Evolutionary conservation across 768 basidiomycete genomes (phyloP).

Genomic region (Leccinellum rugosiceps): DNA sequence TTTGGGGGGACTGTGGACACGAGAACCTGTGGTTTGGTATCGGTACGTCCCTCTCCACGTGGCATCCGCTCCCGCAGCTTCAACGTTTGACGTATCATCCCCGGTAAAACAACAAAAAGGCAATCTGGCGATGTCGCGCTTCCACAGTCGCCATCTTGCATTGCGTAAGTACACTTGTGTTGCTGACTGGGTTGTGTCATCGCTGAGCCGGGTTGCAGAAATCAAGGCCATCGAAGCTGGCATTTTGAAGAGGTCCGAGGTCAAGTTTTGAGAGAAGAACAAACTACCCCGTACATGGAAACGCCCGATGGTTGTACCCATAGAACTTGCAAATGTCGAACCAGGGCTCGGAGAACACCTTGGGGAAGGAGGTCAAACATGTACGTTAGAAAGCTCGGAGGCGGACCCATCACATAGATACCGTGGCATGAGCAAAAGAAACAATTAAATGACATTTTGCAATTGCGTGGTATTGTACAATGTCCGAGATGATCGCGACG

Average conservation of each 20-base stretch:
- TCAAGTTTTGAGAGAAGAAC: constrained; percentile 13
- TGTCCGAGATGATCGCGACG: background rate
- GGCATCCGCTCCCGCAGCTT: background rate
- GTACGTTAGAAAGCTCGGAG: background rate
- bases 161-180: constrained; percentile 23
- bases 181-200: background rate
- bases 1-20: constrained; percentile 32
- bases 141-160: constrained; percentile 31
- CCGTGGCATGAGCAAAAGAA: background rate
- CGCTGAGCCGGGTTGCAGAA: constrained; percentile 14
- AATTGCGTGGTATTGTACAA: constrained; percentile 6
- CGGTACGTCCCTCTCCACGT: constrained; percentile 15
- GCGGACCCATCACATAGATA: background rate
- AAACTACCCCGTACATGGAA: background rate
- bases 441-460: background rate
- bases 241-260: constrained; percentile 21
- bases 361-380: background rate
- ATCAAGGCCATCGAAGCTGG: constrained; percentile 31
- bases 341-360: background rate
- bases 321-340: background rate
- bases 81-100: background rate
- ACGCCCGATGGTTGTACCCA: background rate
- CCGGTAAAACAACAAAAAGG: constrained; percentile 8
- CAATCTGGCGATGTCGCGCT: constrained; percentile 23
- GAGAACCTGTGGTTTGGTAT: constrained; percentile 35